Evolutionary conservation across 2,329 filamentous ascomycete genomes (phyloP).

Genomic region (Lasiodiplodia gonubiensis): DNA sequence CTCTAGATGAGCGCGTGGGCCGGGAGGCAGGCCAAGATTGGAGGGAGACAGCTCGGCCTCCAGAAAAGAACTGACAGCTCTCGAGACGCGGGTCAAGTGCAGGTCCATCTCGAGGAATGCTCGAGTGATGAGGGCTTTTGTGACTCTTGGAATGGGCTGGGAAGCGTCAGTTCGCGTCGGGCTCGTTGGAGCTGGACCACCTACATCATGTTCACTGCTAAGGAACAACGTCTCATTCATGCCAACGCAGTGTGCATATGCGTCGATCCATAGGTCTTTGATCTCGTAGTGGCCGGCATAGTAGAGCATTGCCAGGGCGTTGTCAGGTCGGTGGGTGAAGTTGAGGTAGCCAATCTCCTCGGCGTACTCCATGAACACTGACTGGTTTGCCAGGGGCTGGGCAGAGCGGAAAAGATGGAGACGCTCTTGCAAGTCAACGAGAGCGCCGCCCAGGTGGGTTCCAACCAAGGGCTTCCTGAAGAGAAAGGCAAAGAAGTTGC

Average conservation of each 20-base stretch:
- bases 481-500: constrained; percentile 78
- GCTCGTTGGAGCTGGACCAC: constrained; percentile 35
- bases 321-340: constrained; percentile 68
- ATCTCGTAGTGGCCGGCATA: constrained; percentile 71
- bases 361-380: constrained; percentile 69
- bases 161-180: background rate
- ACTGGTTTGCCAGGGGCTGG: constrained; percentile 59
- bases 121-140: constrained; percentile 69
- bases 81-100: constrained; percentile 63
- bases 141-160: constrained; percentile 53
- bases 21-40: constrained; percentile 67
- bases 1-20: constrained; percentile 70
- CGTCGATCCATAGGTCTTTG: constrained; percentile 70
- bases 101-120: constrained; percentile 69
- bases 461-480: constrained; percentile 71
- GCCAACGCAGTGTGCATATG: constrained; percentile 78
- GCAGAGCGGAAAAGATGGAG: constrained; percentile 66
- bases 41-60: constrained; percentile 72
- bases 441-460: constrained; percentile 65
- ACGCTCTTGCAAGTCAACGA: constrained; percentile 69
- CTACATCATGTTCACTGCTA: constrained; percentile 66
- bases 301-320: constrained; percentile 70
- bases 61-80: constrained; percentile 66
- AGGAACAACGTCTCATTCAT: constrained; percentile 69
- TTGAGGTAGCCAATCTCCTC: constrained; percentile 73